Conservation (phyloP, 2,329 filamentous ascomycete species). For the Diplodia scrobiculata region DNA sequence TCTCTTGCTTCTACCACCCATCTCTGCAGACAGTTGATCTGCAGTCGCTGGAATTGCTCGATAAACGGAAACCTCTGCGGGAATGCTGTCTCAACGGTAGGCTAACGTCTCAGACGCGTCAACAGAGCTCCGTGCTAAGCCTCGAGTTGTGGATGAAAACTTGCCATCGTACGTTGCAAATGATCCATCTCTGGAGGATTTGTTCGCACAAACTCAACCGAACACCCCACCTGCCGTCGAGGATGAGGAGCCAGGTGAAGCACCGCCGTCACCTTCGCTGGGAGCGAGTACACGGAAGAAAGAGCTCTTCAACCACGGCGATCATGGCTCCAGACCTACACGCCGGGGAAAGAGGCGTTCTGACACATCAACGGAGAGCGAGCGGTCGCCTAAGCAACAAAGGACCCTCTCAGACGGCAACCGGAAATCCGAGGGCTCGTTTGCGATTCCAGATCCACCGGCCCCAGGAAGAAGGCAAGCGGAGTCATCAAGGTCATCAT, state of each 20-base stretch:
- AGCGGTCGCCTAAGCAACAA: not conserved
- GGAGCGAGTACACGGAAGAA: not conserved
- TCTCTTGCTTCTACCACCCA: not conserved
- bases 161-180: not conserved
- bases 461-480: not conserved
- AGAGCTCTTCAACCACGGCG: not conserved
- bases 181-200: not conserved
- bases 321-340: not conserved
- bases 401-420: not conserved
- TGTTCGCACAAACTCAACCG: not conserved
- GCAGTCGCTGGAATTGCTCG: not conserved
- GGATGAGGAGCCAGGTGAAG: not conserved
- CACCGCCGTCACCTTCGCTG: slow-evolving; percentile 5
- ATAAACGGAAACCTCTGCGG: not conserved
- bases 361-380: not conserved
- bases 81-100: no score
- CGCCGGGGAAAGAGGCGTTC: not conserved
- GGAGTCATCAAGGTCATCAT: not conserved
- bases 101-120: not conserved
- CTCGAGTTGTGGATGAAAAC: not conserved
- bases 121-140: not conserved
- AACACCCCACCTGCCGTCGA: not conserved
- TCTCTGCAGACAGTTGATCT: no score
- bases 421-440: not conserved
- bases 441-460: not conserved